phyloP scores from a whole-genome alignment of 345 rosid species.

The rapeseed (Brassica napus) region DNA sequence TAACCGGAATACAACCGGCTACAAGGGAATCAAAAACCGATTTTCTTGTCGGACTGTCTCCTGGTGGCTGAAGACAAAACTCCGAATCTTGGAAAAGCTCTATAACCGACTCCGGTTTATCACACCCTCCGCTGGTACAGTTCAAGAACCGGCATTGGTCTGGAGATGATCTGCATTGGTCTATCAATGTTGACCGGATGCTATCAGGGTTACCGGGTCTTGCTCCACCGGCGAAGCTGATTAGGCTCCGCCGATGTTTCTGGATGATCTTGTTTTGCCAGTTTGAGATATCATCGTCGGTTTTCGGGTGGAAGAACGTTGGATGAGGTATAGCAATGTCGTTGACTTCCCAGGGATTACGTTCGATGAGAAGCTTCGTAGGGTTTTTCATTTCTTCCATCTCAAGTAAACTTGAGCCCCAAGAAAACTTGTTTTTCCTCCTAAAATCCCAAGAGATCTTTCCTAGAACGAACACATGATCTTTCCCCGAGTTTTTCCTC shows the following conservation, averaged over 20 bases:
- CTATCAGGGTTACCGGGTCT: constrained; percentile 56
- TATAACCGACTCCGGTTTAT: constrained; percentile 53
- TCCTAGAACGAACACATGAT: constrained; percentile 86
- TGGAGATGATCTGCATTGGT: constrained; percentile 51
- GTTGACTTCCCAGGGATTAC: constrained; percentile 81
- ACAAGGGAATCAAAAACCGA: constrained; percentile 79
- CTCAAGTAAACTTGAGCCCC: constrained; percentile 77
- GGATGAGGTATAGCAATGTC: constrained; percentile 89
- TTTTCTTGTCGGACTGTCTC: constrained; percentile 85
- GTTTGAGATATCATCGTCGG: constrained; percentile 55
- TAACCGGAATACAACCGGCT: constrained; percentile 80
- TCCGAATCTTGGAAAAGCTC: constrained; percentile 63
- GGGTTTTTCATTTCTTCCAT: constrained; percentile 79
- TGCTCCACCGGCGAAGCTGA: constrained; percentile 72
- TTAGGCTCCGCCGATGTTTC: constrained; percentile 45
- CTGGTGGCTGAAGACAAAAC: constrained; percentile 86
- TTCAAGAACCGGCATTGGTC: constrained; percentile 54
- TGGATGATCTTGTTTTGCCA: constrained; percentile 68
- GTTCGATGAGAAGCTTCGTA: constrained; percentile 73
- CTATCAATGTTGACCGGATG: constrained; percentile 62
- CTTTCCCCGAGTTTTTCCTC: constrained; percentile 58
- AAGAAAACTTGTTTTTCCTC: constrained; percentile 48
- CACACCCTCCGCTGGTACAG: constrained; percentile 54
- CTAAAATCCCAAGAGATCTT: constrained; percentile 94
- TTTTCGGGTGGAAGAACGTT: constrained; percentile 73